Conservation (phyloP, 805 yeast species). For the Candida wancherniae region DNA sequence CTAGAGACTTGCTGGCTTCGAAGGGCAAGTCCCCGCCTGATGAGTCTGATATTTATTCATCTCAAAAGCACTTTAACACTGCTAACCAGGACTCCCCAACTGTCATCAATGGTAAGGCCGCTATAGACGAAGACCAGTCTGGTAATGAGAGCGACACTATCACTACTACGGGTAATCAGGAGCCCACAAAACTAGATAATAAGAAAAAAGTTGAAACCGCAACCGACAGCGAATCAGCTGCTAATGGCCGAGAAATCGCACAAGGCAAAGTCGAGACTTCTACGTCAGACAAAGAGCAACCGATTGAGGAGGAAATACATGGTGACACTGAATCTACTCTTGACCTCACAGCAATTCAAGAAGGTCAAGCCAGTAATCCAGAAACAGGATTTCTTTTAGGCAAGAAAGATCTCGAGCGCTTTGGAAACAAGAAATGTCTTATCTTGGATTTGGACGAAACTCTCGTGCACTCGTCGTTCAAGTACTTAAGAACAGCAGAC, state of each 20-base stretch:
- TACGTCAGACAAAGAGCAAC: not conserved
- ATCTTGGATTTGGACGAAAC: constrained; percentile 94
- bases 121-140: constrained; percentile 35
- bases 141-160: constrained; percentile 40
- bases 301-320: constrained; percentile 14
- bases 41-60: no score
- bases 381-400: constrained; percentile 63
- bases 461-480: constrained; percentile 91
- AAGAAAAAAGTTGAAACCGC: not conserved
- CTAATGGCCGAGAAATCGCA: constrained; percentile 1
- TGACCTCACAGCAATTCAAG: constrained; percentile 61
- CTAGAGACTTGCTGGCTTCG: no score
- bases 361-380: constrained; percentile 63
- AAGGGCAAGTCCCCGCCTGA: no score
- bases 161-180: constrained; percentile 35
- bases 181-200: constrained; percentile 17
- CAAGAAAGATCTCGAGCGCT: constrained; percentile 40
- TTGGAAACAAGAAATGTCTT: constrained; percentile 72
- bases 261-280: not conserved
- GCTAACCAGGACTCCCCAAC: no score
- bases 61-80: no score
- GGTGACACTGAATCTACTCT: constrained; percentile 23
- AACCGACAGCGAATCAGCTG: not conserved
- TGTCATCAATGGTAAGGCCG: no score
- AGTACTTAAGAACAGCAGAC: constrained; percentile 87